Evolutionary conservation across 441 rosid species (phyloP), one percentile per base, ranked within the genome.

Genomic region (Sinapis alba): DNA sequence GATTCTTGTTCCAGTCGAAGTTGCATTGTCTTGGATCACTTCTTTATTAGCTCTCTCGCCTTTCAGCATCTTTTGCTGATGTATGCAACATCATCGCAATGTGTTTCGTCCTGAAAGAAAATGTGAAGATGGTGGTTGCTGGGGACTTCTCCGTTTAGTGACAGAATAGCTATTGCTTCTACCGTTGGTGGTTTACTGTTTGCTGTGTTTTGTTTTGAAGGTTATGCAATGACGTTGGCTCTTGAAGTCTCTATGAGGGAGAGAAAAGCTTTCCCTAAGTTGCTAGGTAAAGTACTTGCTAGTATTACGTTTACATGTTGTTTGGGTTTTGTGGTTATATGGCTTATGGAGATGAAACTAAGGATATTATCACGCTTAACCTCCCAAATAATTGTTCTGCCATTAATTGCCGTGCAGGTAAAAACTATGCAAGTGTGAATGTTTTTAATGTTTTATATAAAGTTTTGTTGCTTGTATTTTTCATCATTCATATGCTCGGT

Each of bases 181-280:
- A 83, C 74, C 34, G 68, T 93, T 7, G 88, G 94, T 59, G 95
- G 92, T 51, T 79, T 95, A 75, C 97, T 95, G 0, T 91, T 91
- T 76, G 98, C 98, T 0, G 92, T 95, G 61, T 93, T 89, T 65
- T 95, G 97, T 79, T 95, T 95, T 16, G 97, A 93, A 75, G 99
- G 99, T 27, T 91, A 91, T 53, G 97, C 93, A 1, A 93, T 93
- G 99, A 95, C 98, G 0, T 65, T 95, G 81, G 87, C 97, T 24
- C 67, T 95, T 28, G 96, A 95, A 81, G 75, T 81, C 62, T 95
- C 99, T 3, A 91, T 91, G 99, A 91, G 30, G 75, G 91, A 95
- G 4, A 91, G 81, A 71, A 60, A 82, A 13, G 79, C 82, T 12
- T 95, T 90, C 73, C 86, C 88, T 56, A 83, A 82, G 81, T 51